These are phyloP conservation scores for Nemania diffusa DNA, from an alignment of 2,329 filamentous ascomycete genomes.

Conservation along the genomic window DNA sequence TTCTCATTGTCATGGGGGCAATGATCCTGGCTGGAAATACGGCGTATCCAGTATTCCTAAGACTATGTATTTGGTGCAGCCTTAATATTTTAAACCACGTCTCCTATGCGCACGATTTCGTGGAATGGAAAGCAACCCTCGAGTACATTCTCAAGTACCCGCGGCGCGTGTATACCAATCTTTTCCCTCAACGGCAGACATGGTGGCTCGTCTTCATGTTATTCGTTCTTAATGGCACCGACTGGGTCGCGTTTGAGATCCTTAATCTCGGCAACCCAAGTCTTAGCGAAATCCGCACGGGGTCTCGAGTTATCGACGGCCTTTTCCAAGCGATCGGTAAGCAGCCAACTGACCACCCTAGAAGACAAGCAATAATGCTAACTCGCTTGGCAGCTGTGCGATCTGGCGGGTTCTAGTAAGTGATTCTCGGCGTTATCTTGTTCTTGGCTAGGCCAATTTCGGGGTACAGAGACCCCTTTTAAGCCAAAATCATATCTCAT, in stretches of 20 bases:
- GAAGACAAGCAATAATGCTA: constrained; percentile 13
- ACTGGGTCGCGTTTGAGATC: constrained; percentile 74
- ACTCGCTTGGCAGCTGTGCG: constrained; percentile 61
- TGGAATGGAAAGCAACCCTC: constrained; percentile 60
- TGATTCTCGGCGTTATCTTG: background rate
- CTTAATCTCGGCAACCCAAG: constrained; percentile 70
- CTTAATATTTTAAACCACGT: constrained; percentile 54
- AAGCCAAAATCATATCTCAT: background rate
- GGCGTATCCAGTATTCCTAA: constrained; percentile 71
- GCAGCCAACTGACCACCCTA: constrained; percentile 29
- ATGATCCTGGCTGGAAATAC: constrained; percentile 74
- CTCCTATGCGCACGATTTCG: constrained; percentile 52
- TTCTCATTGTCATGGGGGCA: constrained; percentile 64
- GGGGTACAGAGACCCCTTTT: background rate
- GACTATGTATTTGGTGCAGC: constrained; percentile 67
- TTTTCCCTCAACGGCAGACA: constrained; percentile 72
- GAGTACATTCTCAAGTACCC: constrained; percentile 66
- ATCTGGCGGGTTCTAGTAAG: constrained; percentile 69
- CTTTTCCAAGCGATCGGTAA: constrained; percentile 70
- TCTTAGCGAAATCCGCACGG: constrained; percentile 62
- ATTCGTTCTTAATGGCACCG: constrained; percentile 67
- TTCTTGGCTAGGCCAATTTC: background rate
- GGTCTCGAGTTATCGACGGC: constrained; percentile 69
- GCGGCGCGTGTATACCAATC: constrained; percentile 68
- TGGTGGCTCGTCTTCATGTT: constrained; percentile 74